Percentiles rank a stretch among this genome's conserved stretches.
phyloP scores from a whole-genome alignment of 176 grass and related monocot genomes.

The Chrysopogon serrulatus region DNA sequence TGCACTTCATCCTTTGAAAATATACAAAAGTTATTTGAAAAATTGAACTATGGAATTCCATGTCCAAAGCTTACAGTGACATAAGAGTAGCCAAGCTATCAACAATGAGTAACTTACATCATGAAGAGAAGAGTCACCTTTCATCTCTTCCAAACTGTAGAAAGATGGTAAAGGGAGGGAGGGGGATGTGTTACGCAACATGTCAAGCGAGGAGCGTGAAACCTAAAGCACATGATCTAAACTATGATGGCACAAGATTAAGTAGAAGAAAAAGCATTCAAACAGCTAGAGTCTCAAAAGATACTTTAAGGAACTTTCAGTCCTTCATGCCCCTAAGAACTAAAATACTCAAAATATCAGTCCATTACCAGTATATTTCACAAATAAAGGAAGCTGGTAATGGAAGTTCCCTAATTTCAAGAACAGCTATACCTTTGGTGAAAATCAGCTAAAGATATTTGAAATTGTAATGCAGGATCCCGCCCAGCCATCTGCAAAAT shows the following conservation, averaged over 20 bases:
- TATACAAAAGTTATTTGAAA: background rate
- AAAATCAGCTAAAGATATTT: constrained; percentile 79
- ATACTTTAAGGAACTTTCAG: background rate
- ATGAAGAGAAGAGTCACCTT: constrained; percentile 75
- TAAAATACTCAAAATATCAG: background rate
- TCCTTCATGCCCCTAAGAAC: background rate
- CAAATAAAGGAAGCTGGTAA: background rate
- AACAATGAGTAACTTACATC: constrained; percentile 96
- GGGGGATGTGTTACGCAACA: background rate
- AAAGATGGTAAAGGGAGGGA: background rate
- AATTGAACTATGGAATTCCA: background rate
- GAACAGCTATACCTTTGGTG: constrained; percentile 55
- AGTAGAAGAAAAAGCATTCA: background rate
- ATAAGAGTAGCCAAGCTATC: constrained; percentile 92
- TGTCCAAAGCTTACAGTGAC: constrained; percentile 42
- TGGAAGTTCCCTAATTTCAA: background rate
- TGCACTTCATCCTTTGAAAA: background rate
- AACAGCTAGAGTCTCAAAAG: background rate
- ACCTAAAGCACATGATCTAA: background rate
- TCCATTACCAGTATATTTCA: background rate
- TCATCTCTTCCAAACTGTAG: constrained; percentile 88
- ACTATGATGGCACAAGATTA: background rate
- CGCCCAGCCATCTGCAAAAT: constrained; percentile 85
- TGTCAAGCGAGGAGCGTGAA: background rate
- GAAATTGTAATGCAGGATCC: constrained; percentile 71